Evolutionary conservation across 1,284 basidiomycete genomes (phyloP), one percentile per base, ranked within the genome.

Genomic region (Bondarzewia mesenterica): DNA sequence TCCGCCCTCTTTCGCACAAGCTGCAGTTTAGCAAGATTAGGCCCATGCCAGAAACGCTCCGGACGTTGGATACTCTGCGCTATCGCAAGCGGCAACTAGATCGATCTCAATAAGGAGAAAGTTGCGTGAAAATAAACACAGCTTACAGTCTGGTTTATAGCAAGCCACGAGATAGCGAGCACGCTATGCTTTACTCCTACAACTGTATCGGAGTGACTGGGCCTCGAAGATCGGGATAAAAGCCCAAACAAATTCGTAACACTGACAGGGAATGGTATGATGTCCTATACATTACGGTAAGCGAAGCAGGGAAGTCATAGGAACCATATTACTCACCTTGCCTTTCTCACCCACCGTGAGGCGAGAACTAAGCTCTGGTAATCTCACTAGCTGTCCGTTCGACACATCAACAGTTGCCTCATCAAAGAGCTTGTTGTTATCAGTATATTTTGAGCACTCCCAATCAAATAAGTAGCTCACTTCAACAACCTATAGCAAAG

Each of bases 111-210:
- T 42, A 10, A 44, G 8, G 41, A 27, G 16, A 25, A 25, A 32
- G 32, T 6, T n/a, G 23, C n/a, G 40, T 5, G 15, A 32, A 25
- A 40, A 21, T 10, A 6, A 23, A 7, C 35, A 23, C 18, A 5
- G 64, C 79, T 53, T 59, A 90, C 90, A 47, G 76, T 78, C 71
- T 94, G 93, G 58, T 92, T 93, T 51, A 94, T 71, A 14, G 90
- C 93, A 12, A 94, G 74, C 93, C 93, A 96, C 42, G 85, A 80
- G 54, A 96, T 71, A 20, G 84, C 89, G 49, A 93, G 74, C 27
- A 89, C 82, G 10, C 81, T 85, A 50, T 92, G 91, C 56, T 78
- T 80, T 36, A 94, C 78, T 22, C 80, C 75, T 22, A 93, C 71
- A 20, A 91, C 85, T 1, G 77, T 80, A 52, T 86, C 84, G 18